phyloP scores from a whole-genome alignment of 768 basidiomycete species.

The Podaxis carcinomalis region DNA sequence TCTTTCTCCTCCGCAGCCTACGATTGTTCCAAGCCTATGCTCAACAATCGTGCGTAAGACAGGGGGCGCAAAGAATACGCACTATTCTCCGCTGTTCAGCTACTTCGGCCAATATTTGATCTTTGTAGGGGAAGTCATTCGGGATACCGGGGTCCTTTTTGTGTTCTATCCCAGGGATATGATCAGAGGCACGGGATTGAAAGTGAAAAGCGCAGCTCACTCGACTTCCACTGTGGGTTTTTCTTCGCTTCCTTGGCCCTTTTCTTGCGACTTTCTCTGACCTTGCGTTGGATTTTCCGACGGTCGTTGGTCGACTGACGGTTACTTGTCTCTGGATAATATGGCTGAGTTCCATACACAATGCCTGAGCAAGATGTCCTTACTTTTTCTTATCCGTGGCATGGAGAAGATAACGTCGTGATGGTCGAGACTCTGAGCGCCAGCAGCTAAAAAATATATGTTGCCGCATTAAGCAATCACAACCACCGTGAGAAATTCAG shows the following conservation, averaged over 20 bases:
- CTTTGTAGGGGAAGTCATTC: conserved; percentile 91
- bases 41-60: not conserved
- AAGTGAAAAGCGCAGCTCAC: conserved; percentile 39
- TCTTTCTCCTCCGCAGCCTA: conserved; percentile 80
- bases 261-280: conserved; percentile 75
- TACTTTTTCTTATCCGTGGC: conserved; percentile 72
- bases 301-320: conserved; percentile 71
- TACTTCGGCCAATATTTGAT: conserved; percentile 88
- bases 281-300: conserved; percentile 69
- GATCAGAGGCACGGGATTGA: not conserved
- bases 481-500: not conserved
- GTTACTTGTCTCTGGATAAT: conserved; percentile 73
- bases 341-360: not conserved
- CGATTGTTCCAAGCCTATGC: conserved; percentile 1
- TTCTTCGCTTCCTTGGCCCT: conserved; percentile 69
- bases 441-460: not conserved
- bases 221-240: conserved; percentile 84
- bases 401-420: conserved; percentile 26
- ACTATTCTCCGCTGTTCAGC: conserved; percentile 77
- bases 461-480: not conserved
- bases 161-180: conserved; percentile 42
- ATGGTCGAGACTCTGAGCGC: not conserved
- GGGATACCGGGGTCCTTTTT: conserved; percentile 93
- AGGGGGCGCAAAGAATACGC: conserved; percentile 17
- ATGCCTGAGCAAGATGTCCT: not conserved